Conservation (phyloP, 768 basidiomycete species). For the Mycena albidolilacea region DNA sequence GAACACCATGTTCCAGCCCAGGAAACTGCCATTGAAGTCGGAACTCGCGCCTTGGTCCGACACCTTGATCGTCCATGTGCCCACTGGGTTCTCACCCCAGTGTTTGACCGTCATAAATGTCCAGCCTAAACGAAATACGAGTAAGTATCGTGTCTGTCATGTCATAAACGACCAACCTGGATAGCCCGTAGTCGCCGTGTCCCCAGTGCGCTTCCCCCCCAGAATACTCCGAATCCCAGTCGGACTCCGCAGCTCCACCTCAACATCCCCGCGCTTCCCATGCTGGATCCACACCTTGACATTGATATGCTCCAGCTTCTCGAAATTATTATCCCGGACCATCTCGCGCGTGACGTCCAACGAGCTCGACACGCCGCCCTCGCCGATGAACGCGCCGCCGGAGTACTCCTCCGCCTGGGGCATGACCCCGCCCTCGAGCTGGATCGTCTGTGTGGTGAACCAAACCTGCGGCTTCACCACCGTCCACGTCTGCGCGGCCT, state of each 20-base stretch:
- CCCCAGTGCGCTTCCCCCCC: conserved; percentile 77
- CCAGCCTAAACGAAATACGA: too few species aligned
- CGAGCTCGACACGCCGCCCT: conserved; percentile 74
- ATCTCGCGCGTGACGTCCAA: conserved; percentile 78
- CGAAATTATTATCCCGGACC: conserved; percentile 83
- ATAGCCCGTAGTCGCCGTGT: conserved; percentile 78
- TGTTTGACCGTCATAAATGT: conserved; percentile 51
- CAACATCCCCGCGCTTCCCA: conserved; percentile 88
- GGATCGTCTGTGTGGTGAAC: conserved; percentile 83
- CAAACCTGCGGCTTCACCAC: conserved; percentile 96
- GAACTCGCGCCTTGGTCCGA: conserved; percentile 78
- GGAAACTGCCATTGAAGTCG: conserved; percentile 74
- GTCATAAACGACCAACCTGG: conserved; percentile 98
- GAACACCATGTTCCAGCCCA: conserved; percentile 93
- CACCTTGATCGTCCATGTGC: conserved; percentile 91
- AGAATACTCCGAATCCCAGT: conserved; percentile 89
- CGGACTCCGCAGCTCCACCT: conserved; percentile 91
- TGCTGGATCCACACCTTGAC: conserved; percentile 96
- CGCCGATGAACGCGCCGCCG: conserved; percentile 77
- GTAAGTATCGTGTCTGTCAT: too few species aligned
- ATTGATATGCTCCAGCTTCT: conserved; percentile 92
- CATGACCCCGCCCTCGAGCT: conserved; percentile 74
- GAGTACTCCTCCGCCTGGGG: conserved; percentile 64
- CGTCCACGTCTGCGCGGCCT: conserved; percentile 85
- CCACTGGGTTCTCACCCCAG: conserved; percentile 92